These are phyloP conservation scores for Dryas integrifolia DNA, from an alignment of 331 rosid genomes.

Conservation along the genomic window DNA sequence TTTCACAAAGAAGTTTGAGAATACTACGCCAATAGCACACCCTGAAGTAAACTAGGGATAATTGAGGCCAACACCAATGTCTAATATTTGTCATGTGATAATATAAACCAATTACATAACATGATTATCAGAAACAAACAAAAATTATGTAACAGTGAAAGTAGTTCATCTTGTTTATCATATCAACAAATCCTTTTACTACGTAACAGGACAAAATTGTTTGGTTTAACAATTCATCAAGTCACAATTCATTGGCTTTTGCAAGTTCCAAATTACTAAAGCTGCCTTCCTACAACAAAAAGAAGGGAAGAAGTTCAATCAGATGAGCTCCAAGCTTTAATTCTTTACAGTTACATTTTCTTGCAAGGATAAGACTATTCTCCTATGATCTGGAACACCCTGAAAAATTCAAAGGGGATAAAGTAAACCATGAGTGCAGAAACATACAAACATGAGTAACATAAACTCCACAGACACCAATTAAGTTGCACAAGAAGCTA, in stretches of 20 bases:
- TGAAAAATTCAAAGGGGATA: not conserved
- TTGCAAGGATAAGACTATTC: slow-evolving; percentile 20
- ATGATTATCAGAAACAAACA: not conserved
- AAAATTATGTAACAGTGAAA: not conserved
- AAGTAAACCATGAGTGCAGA: not conserved
- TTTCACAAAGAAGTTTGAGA: too few species aligned
- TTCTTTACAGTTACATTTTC: slow-evolving; percentile 28
- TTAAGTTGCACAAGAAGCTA: too few species aligned
- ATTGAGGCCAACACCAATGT: too few species aligned
- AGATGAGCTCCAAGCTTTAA: slow-evolving; percentile 33
- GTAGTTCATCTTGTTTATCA: not conserved
- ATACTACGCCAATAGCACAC: too few species aligned
- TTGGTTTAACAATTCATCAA: not conserved
- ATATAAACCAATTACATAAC: too few species aligned
- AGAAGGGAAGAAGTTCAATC: not conserved
- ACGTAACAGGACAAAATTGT: slow-evolving; percentile 23
- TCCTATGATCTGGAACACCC: slow-evolving; percentile 9
- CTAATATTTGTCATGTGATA: too few species aligned
- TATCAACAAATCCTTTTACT: not conserved
- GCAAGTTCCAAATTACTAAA: slow-evolving; percentile 3
- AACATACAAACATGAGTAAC: not conserved
- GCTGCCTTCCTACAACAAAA: not conserved
- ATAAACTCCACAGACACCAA: too few species aligned
- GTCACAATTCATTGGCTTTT: slow-evolving; percentile 6
- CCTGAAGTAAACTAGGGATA: too few species aligned